These are phyloP conservation scores for Staphylotrichum tortipilum DNA, from an alignment of 495 filamentous ascomycete genomes.

Conservation along the genomic window DNA sequence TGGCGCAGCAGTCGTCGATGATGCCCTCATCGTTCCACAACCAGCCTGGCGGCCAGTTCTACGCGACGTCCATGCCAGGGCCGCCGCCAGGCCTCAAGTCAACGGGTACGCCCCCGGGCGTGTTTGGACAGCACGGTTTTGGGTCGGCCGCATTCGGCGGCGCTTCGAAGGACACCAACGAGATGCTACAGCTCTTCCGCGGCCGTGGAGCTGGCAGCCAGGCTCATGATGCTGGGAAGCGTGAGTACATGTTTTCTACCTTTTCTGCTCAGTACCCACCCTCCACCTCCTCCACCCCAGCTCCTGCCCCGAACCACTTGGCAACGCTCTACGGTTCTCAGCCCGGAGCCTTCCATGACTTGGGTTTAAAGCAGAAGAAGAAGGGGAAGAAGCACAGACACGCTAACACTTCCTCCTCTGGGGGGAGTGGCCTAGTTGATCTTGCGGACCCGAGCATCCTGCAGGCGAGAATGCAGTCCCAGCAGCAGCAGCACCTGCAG, in stretches of 20 bases:
- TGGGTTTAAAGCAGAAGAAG: conserved; percentile 95
- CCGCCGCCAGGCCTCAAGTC: conserved; percentile 94
- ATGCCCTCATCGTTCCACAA: conserved; percentile 65
- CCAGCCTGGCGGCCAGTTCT: conserved; percentile 55
- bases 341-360: conserved; percentile 73
- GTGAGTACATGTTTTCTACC: conserved; percentile 77
- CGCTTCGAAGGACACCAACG: conserved; percentile 59
- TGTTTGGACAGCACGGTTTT: conserved; percentile 67
- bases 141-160: conserved; percentile 48
- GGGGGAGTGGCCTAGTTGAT: conserved; percentile 95
- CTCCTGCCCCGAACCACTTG: conserved; percentile 78
- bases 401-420: conserved; percentile 99
- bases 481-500: conserved; percentile 71
- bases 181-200: conserved; percentile 71
- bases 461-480: conserved; percentile 92
- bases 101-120: conserved; percentile 80
- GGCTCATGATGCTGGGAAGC: conserved; percentile 77
- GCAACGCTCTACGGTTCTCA: conserved; percentile 84
- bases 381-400: conserved; percentile 99
- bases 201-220: conserved; percentile 50
- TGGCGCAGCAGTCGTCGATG: conserved; percentile 84
- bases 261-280: conserved; percentile 71
- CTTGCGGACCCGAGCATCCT: conserved; percentile 99
- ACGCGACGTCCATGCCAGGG: conserved; percentile 65
- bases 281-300: conserved; percentile 73